These are phyloP conservation scores for Penicillium steckii DNA, from an alignment of 495 filamentous ascomycete species.

Conservation along the genomic window DNA sequence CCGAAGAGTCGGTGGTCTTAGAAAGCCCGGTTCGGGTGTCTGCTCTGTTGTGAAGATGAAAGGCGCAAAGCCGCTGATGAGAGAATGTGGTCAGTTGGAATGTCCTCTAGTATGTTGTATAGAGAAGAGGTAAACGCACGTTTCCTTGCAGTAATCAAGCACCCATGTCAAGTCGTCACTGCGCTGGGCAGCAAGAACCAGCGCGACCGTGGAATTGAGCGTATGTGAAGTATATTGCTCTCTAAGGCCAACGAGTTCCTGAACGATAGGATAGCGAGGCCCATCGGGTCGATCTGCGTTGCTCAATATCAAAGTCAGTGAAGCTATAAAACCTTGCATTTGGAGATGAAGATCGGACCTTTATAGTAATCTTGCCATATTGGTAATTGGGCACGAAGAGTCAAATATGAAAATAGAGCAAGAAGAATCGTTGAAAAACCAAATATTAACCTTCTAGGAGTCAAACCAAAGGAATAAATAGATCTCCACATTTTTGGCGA, in stretches of 20 bases:
- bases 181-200: slow-evolving; percentile 11
- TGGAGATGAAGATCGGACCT: not conserved
- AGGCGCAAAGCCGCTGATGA: slow-evolving; percentile 29
- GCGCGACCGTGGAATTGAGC: slow-evolving; percentile 10
- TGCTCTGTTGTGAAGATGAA: slow-evolving; percentile 39
- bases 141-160: slow-evolving; percentile 13
- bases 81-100: no score
- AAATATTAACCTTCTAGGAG: no score
- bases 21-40: slow-evolving; percentile 27
- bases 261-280: not conserved
- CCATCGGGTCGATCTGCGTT: not conserved
- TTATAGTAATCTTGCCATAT: not conserved
- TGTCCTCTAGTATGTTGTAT: no score
- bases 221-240: slow-evolving; percentile 7
- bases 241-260: slow-evolving; percentile 2
- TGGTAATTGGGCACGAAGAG: no score
- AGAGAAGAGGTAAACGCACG: no score
- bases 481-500: no score
- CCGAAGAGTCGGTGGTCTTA: slow-evolving; percentile 29
- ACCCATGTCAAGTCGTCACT: slow-evolving; percentile 16
- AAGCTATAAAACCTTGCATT: no score
- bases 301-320: not conserved
- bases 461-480: no score
- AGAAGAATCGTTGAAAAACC: no score
- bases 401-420: no score